Evolutionary conservation across 305 asterid genomes (phyloP).

Genomic region (Striga hermonthica): DNA sequence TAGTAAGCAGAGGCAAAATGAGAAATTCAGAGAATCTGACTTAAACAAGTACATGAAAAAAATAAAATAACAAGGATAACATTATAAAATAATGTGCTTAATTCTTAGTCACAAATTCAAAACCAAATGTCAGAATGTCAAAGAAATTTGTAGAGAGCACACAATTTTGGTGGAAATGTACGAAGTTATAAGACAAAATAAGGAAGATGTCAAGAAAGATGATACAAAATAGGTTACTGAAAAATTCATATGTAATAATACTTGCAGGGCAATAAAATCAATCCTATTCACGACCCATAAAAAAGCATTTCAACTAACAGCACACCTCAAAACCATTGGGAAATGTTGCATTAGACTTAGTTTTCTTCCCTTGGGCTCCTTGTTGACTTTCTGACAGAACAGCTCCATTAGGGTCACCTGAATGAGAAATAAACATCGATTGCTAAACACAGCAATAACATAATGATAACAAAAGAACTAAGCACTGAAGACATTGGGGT

Average conservation of each 20-base stretch:
- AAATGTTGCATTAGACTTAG: conserved; percentile 39
- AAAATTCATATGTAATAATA: not conserved
- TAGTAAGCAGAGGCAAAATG: conserved; percentile 13
- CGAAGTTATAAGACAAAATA: not conserved
- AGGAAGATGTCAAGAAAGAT: not conserved
- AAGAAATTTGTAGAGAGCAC: not conserved
- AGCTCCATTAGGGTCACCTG: conserved; percentile 50
- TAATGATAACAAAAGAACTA: conserved; percentile 8
- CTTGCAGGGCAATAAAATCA: not conserved
- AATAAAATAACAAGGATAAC: not conserved
- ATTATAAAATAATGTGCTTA: not conserved
- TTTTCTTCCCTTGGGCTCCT: conserved; percentile 37
- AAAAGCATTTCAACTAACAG: conserved; percentile 9
- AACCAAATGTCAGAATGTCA: not conserved
- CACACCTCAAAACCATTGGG: conserved; percentile 62
- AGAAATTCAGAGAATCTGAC: not conserved
- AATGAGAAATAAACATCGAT: conserved; percentile 27
- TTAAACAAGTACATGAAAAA: conserved; percentile 9
- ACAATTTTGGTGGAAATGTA: not conserved
- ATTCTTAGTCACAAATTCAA: conserved; percentile 6
- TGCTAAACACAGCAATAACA: not conserved
- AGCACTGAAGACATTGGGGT: not conserved
- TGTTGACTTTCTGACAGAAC: conserved; percentile 42
- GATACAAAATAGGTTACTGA: not conserved
- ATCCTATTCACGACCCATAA: conserved; percentile 8